phyloP scores from a whole-genome alignment of 768 basidiomycete species.

The Lepiota subincarnata region DNA sequence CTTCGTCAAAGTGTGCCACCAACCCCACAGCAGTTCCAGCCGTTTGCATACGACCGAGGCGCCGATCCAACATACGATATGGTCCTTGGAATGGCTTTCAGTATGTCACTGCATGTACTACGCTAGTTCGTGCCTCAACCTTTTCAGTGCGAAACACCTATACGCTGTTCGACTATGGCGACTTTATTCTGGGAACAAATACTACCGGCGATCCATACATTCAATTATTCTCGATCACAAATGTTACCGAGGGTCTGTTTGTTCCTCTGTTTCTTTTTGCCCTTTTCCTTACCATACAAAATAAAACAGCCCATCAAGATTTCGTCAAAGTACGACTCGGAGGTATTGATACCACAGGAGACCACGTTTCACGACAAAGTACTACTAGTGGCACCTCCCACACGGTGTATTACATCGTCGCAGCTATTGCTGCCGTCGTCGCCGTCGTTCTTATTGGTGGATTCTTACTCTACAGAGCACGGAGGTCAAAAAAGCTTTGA shows the following conservation, averaged over 20 bases:
- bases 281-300: background rate
- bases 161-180: slow-evolving; percentile 59
- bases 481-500: too few species aligned
- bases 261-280: background rate
- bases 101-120: slow-evolving; percentile 33
- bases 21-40: slow-evolving; percentile 54
- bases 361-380: background rate
- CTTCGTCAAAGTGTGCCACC: background rate
- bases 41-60: slow-evolving; percentile 47
- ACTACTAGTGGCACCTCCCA: background rate
- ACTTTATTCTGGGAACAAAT: slow-evolving; percentile 39
- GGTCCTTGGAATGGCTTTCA: slow-evolving; percentile 70
- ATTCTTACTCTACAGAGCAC: too few species aligned
- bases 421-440: slow-evolving; percentile 11
- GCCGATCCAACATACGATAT: slow-evolving; percentile 48
- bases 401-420: slow-evolving; percentile 19
- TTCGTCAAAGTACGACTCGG: slow-evolving; percentile 32
- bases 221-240: slow-evolving; percentile 58
- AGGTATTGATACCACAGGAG: slow-evolving; percentile 26
- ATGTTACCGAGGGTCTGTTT: slow-evolving; percentile 33
- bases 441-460: slow-evolving; percentile 6
- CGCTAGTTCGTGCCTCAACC: background rate
- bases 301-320: slow-evolving; percentile 28
- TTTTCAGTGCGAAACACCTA: slow-evolving; percentile 62
- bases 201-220: slow-evolving; percentile 48